phyloP scores from a whole-genome alignment of 139 green algal species.

The Edaphochlamys debaryana region DNA sequence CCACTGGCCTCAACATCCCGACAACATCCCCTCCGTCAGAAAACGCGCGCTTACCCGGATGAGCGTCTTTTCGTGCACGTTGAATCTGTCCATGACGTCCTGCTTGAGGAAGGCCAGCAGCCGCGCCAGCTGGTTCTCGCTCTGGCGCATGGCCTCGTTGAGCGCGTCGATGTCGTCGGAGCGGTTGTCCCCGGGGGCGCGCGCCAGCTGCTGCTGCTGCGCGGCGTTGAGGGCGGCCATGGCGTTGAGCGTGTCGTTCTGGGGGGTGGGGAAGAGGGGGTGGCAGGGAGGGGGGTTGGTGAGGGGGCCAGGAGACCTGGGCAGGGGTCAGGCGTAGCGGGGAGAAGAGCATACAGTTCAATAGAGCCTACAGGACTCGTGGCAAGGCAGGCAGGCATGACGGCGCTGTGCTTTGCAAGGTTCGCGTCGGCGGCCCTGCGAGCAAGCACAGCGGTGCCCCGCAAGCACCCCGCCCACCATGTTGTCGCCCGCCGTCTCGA shows the following conservation, averaged over 20 bases:
- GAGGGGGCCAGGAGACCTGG: too few relatives aligned
- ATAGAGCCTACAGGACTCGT: too few relatives aligned
- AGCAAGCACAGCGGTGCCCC: too few relatives aligned
- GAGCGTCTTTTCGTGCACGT: conserved; percentile 38
- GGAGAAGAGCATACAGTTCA: too few relatives aligned
- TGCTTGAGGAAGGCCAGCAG: conserved; percentile 45
- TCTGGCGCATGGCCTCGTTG: conserved; percentile 36
- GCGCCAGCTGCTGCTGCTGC: conserved; percentile 38
- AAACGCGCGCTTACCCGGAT: conserved; percentile 40
- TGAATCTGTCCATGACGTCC: conserved; percentile 45
- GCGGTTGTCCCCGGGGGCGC: not conserved
- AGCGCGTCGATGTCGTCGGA: conserved; percentile 37
- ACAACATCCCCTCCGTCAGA: too few relatives aligned
- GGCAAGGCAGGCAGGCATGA: not conserved
- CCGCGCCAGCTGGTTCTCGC: conserved; percentile 43
- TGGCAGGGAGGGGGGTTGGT: not conserved
- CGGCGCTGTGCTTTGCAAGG: not conserved
- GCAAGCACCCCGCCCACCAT: too few relatives aligned
- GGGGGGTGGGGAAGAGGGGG: not conserved
- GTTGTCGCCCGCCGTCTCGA: conserved; percentile 4
- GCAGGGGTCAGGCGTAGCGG: too few relatives aligned
- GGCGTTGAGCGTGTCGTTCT: conserved; percentile 29
- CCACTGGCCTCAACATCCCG: too few relatives aligned
- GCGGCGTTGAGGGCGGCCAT: conserved; percentile 38
- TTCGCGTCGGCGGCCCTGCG: too few relatives aligned